Evolutionary conservation across 257 asterid species (phyloP), one percentile per base, ranked within the genome.

Genomic region (Thymus mandschuricus): DNA sequence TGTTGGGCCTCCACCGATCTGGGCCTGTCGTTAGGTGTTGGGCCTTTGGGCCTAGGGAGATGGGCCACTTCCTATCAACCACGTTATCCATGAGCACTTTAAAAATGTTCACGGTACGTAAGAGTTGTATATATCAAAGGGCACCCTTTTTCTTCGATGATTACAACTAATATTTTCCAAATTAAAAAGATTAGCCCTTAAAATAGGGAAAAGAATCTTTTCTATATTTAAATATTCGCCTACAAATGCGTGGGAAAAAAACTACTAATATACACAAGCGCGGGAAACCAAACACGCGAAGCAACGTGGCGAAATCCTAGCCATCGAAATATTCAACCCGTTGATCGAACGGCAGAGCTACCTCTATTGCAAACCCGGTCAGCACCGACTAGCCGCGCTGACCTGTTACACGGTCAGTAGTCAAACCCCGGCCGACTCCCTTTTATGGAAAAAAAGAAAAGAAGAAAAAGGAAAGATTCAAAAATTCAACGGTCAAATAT

Each of bases 401-500:
- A 71, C 73, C 66, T 61, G 34, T 44, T 40, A 64, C 33, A 11
- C 58, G 68, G 79, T 73, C 76, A 78, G 49, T 49, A 65, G 78
- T 74, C 78, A 74, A 68, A 33, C 54, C 78, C 13, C 50, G 5
- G 71, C 80, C 71, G 59, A 46, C 73, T 75, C 31, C 45, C 12
- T 10, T 8, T 2, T 34, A 8, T 10, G 6, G 33, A 21, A 46
- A 40, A 52, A 27, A 21, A 21, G 31, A 46, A 40, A 52, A 27
- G 31, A 21, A 15, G 34, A 34, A 27, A 27, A 45, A 64, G 15
- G 54, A 33, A 0, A 35, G 2, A 46, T 80, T 82, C 81, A 70
- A 70, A 66, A 50, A 30, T 78, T 83, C 83, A 71, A 75, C 70
- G 45, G 75, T 79, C 83, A 71, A 70, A 75, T 28, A 59, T 70